These are phyloP conservation scores for Chiua virens DNA, from an alignment of 768 basidiomycete genomes.

Conservation along the genomic window DNA sequence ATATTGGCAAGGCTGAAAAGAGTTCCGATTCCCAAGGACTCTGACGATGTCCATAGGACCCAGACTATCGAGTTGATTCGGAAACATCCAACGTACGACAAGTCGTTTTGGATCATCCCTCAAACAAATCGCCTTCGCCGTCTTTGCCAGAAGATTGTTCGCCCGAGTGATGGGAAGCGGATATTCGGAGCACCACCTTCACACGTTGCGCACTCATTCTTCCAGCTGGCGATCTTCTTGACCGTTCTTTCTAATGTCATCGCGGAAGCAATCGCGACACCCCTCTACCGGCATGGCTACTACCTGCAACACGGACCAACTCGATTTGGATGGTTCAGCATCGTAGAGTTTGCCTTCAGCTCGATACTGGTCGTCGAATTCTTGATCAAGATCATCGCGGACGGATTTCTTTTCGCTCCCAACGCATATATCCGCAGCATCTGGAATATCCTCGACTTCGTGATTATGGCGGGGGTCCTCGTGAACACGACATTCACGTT, in stretches of 20 bases:
- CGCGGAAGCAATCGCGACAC: constrained; percentile 83
- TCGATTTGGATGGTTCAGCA: constrained; percentile 85
- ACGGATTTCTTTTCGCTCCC: constrained; percentile 88
- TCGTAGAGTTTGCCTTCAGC: constrained; percentile 74
- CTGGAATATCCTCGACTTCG: constrained; percentile 90
- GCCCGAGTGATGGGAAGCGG: constrained; percentile 11
- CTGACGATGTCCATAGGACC: constrained; percentile 63
- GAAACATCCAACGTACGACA: constrained; percentile 87
- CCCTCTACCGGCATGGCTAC: constrained; percentile 76
- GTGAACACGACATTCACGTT: constrained; percentile 73
- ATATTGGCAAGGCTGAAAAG: constrained; percentile 63
- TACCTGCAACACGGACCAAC: constrained; percentile 55
- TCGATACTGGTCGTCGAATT: constrained; percentile 77
- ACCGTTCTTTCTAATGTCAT: constrained; percentile 79
- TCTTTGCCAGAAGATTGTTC: constrained; percentile 80
- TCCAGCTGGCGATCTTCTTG: constrained; percentile 33
- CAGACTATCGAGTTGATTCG: constrained; percentile 85
- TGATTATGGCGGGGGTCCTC: constrained; percentile 77
- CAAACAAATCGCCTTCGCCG: constrained; percentile 74
- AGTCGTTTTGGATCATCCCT: constrained; percentile 84
- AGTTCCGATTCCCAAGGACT: constrained; percentile 50
- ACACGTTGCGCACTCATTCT: too few relatives aligned
- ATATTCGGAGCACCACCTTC: too few relatives aligned
- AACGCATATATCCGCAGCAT: constrained; percentile 90
- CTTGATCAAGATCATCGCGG: constrained; percentile 86